Percentiles rank a stretch among this genome's conserved stretches.
phyloP scores from a whole-genome alignment of 352 stramenopile species.

The Globisporangium alternatum region DNA sequence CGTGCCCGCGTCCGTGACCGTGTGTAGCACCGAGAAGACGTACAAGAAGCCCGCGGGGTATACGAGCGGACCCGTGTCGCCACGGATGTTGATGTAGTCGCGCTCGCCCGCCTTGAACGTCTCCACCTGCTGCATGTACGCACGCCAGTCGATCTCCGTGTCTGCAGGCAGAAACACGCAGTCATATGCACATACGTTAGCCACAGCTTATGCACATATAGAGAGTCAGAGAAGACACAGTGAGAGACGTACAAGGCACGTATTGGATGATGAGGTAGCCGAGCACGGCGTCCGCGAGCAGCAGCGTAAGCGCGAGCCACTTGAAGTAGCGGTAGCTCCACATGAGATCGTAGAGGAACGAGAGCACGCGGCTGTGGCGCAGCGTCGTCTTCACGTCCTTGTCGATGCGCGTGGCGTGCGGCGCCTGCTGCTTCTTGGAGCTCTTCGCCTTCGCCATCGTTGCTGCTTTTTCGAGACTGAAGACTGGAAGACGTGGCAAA shows the following conservation, averaged over 20 bases:
- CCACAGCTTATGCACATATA: not conserved
- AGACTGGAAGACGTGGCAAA: conserved; percentile 13
- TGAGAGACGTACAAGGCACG: conserved; percentile 50
- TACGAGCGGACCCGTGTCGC: conserved; percentile 96
- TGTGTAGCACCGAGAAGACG: conserved; percentile 93
- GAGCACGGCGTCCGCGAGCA: conserved; percentile 54
- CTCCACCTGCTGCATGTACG: conserved; percentile 99
- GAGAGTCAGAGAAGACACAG: not conserved
- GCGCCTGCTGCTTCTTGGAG: conserved; percentile 7
- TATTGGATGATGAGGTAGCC: conserved; percentile 82
- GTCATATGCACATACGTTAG: not conserved
- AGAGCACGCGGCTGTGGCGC: conserved; percentile 62
- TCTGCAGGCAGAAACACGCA: conserved; percentile 40
- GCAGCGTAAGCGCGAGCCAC: conserved; percentile 48
- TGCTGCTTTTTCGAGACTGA: not conserved
- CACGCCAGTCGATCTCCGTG: conserved; percentile 99
- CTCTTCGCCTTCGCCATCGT: conserved; percentile 9
- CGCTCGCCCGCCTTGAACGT: conserved; percentile 91
- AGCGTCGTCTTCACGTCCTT: conserved; percentile 84
- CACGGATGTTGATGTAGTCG: conserved; percentile 95
- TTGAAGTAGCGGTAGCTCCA: conserved; percentile 87
- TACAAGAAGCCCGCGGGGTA: conserved; percentile 99
- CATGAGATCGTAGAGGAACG: conserved; percentile 79
- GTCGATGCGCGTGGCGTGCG: conserved; percentile 78
- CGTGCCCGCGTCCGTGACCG: conserved; percentile 83